Conservation (phyloP, 164 flowering plant species). For the Stephania yunnanensis region DNA sequence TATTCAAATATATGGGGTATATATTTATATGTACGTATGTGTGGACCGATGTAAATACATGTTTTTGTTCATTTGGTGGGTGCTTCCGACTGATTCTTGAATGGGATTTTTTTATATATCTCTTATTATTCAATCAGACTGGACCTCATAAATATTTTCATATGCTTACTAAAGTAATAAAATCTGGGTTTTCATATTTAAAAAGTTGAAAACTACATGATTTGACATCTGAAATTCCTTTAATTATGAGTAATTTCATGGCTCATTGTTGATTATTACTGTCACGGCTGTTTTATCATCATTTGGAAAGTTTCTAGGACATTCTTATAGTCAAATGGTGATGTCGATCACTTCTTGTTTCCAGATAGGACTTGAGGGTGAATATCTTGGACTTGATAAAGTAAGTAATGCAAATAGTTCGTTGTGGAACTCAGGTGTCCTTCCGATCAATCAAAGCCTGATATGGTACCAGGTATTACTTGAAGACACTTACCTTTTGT, state of each 20-base stretch:
- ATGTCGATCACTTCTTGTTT: conserved; percentile 5
- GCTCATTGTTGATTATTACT: background rate
- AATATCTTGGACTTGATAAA: conserved; percentile 40
- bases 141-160: background rate
- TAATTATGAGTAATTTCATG: background rate
- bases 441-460: conserved; percentile 39
- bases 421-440: conserved; percentile 34
- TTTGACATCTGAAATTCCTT: background rate
- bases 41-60: too few species aligned
- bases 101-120: background rate
- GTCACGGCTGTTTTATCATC: background rate
- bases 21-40: too few species aligned
- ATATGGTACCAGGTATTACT: conserved; percentile 56
- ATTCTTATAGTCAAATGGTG: background rate
- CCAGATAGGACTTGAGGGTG: conserved; percentile 56
- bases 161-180: background rate
- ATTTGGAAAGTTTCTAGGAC: background rate
- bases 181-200: background rate
- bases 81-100: too few species aligned
- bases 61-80: too few species aligned
- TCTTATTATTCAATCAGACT: background rate
- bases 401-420: conserved; percentile 38
- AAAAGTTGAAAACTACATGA: background rate
- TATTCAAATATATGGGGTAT: background rate
- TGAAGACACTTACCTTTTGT: background rate